These are phyloP conservation scores for Lactarius deliciosus DNA, from an alignment of 768 basidiomycete species.

Conservation along the genomic window DNA sequence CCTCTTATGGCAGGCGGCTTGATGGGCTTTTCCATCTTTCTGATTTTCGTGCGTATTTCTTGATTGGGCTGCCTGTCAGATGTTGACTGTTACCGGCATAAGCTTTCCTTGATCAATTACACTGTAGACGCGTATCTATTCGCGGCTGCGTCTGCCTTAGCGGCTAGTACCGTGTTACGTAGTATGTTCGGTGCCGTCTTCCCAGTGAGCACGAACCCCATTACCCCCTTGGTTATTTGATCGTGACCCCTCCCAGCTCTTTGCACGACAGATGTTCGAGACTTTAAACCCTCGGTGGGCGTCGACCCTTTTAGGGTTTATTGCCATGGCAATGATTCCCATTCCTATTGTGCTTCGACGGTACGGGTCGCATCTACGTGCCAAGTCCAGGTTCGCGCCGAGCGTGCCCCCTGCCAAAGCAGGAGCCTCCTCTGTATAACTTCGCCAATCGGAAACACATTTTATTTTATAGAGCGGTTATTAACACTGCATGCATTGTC, in stretches of 20 bases:
- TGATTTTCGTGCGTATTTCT: conserved; percentile 50
- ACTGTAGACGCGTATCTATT: conserved; percentile 59
- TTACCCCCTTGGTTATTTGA: background rate
- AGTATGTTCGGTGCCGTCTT: conserved; percentile 48
- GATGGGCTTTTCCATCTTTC: conserved; percentile 53
- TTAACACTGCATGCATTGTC: no score
- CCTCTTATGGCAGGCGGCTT: conserved; percentile 51
- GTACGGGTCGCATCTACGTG: conserved; percentile 29
- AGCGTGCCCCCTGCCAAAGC: conserved; percentile 7
- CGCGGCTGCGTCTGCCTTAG: conserved; percentile 56
- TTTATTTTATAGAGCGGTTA: background rate
- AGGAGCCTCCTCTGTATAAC: conserved; percentile 13
- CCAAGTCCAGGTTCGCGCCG: conserved; percentile 26
- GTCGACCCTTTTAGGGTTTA: conserved; percentile 53
- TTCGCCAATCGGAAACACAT: background rate
- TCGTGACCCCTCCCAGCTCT: conserved; percentile 38
- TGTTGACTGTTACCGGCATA: background rate
- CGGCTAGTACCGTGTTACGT: conserved; percentile 52
- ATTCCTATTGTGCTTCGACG: conserved; percentile 34
- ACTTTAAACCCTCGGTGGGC: conserved; percentile 55
- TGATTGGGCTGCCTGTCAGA: background rate
- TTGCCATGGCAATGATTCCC: conserved; percentile 53
- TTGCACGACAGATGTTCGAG: conserved; percentile 55
- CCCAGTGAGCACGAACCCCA: conserved; percentile 24
- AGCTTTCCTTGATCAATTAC: conserved; percentile 59